Conservation (phyloP, 2,329 filamentous ascomycete species). For the Juglanconis oblonga region DNA sequence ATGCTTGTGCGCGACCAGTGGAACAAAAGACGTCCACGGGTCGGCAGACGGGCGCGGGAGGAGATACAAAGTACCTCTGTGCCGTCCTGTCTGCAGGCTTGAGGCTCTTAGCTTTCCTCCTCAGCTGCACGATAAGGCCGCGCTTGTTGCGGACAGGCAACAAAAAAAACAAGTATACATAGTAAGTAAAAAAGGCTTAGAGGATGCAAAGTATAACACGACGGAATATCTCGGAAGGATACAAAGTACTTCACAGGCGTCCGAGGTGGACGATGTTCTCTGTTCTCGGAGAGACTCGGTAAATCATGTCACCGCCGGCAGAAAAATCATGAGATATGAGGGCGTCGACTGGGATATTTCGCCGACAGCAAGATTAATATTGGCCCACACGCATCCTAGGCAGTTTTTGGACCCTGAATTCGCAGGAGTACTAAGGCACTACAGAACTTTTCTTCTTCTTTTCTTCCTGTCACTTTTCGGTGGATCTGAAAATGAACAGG, state of each 20-base stretch:
- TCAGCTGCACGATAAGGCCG: too few relatives aligned
- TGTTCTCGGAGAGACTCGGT: too few relatives aligned
- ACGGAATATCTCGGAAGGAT: background rate
- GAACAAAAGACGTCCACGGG: too few relatives aligned
- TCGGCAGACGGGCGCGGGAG: too few relatives aligned
- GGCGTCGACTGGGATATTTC: slow-evolving; percentile 1
- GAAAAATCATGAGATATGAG: background rate
- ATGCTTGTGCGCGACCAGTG: too few relatives aligned
- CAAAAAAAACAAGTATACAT: too few relatives aligned
- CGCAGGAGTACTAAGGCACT: background rate
- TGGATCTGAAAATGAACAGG: background rate
- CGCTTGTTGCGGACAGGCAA: too few relatives aligned
- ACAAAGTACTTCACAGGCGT: background rate
- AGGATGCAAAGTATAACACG: background rate
- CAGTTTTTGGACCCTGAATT: background rate
- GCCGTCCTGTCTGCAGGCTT: too few relatives aligned
- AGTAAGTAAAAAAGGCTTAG: too few relatives aligned
- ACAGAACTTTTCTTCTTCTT: background rate
- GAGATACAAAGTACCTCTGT: too few relatives aligned
- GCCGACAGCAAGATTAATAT: background rate
- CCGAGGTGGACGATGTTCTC: background rate
- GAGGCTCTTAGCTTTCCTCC: too few relatives aligned
- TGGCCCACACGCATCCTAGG: background rate
- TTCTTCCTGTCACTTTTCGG: background rate
- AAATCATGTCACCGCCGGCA: background rate